Evolutionary conservation across 257 asterid genomes (phyloP).

Genomic region (Leonotis leonurus): DNA sequence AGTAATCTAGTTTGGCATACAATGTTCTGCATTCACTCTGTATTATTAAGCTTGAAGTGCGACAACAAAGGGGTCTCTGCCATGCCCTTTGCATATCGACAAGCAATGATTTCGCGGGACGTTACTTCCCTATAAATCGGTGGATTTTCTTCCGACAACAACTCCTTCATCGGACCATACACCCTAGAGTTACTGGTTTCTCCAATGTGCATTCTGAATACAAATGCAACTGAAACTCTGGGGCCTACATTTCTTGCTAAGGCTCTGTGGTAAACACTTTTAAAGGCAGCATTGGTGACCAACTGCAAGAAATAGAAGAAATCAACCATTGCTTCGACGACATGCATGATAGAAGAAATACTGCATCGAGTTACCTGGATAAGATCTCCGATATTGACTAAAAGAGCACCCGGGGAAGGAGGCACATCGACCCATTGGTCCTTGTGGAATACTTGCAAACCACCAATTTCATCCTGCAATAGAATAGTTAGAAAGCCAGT

Average conservation of each 20-base stretch:
- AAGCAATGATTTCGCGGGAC: not conserved
- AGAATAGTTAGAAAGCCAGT: conserved; percentile 35
- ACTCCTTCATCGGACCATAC: conserved; percentile 22
- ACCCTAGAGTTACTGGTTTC: not conserved
- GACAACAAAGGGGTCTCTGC: not conserved
- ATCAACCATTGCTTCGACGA: too few relatives aligned
- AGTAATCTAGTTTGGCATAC: too few relatives aligned
- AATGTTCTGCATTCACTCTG: too few relatives aligned
- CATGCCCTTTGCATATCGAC: not conserved
- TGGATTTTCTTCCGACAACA: conserved; percentile 19
- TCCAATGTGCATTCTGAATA: conserved; percentile 9
- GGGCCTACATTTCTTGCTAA: conserved; percentile 29
- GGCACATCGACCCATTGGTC: conserved; percentile 44
- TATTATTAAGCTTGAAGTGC: not conserved
- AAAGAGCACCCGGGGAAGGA: conserved; percentile 25
- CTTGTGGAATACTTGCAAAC: conserved; percentile 36
- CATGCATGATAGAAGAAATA: too few relatives aligned
- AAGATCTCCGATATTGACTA: conserved; percentile 39
- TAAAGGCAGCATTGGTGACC: conserved; percentile 27
- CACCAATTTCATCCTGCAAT: conserved; percentile 33
- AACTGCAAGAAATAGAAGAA: too few relatives aligned
- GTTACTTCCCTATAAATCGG: not conserved
- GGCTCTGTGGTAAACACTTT: conserved; percentile 33
- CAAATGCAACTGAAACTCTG: conserved; percentile 32
- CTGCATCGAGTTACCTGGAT: conserved; percentile 36